Base-by-base conservation (phyloP, 257 asterid species). In the Eustoma russellianum region DNA sequence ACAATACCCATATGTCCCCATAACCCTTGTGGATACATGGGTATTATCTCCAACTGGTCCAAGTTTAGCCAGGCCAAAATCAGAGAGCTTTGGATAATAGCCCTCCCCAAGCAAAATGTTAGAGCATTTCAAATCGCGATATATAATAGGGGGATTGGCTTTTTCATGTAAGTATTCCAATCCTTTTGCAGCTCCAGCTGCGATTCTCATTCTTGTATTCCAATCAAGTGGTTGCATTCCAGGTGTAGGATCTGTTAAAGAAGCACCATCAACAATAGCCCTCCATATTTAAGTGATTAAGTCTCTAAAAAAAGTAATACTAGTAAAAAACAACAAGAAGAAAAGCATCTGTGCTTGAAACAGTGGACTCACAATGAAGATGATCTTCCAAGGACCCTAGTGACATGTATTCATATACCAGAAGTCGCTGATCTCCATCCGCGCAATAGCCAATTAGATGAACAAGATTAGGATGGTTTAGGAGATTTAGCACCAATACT, bases 1-100 rank as follows among this genome's bases (percentile, higher is more conserved):
- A 56, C 97, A 89, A 56, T 86, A 89, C 49, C 97, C 96, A 2
- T 83, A 89, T 1, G 97, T 89, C 10, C 97, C 97, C 97, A 89
- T 89, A 30, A 89, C 94, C 64, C 97, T 63, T 0, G 97, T 89
- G 33, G 94, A 89, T 35, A 86, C 96, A 28, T 89, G 97, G 0
- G 94, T 86, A 67, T 79, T 81, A 63, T 83, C 96, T 41, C 97
- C 97, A 49, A 82, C 87, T 0, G 97, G 97, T 5, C 94, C 94
- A 3, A 86, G 78, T 70, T 86, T 89, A 3, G 97, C 97, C 82
- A 89, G 70, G 13, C 97, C 97, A 41, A 86, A 89, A 70, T 89
- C 97, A 7, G 97, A 86, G 12, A 89, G 79, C 79, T 89, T 86
- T 0, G 97, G 86, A 17, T 77, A 84, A 49, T 81, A 89, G 6